Conservation (phyloP, 192 early-diverging fungal species). For the Hyaloraphidium curvatum region DNA sequence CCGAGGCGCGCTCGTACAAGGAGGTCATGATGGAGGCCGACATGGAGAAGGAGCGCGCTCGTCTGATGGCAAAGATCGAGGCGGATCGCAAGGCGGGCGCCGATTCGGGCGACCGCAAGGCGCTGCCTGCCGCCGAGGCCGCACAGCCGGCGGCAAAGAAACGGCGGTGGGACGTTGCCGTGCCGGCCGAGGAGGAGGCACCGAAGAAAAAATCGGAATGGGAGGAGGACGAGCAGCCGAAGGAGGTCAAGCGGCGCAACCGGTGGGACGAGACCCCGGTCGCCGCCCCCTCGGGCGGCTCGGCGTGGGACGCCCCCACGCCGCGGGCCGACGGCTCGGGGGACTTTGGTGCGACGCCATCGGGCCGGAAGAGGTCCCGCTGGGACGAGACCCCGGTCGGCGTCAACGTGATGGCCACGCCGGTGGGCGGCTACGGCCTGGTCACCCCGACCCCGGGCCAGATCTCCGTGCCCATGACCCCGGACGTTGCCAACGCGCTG, state of each 20-base stretch:
- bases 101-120: constrained; percentile 15
- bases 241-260: constrained; percentile 10
- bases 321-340: constrained; percentile 23
- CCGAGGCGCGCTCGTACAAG: constrained; percentile 46
- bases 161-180: constrained; percentile 60
- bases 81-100: constrained; percentile 45
- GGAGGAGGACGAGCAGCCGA: constrained; percentile 5
- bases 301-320: constrained; percentile 64
- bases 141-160: constrained; percentile 29
- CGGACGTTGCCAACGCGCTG: constrained; percentile 49
- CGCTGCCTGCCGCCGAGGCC: constrained; percentile 19
- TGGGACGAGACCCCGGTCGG: constrained; percentile 93
- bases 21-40: constrained; percentile 75
- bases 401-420: constrained; percentile 36
- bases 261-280: constrained; percentile 71
- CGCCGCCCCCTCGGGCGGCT: constrained; percentile 13
- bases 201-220: constrained; percentile 6
- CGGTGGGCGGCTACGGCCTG: constrained; percentile 53
- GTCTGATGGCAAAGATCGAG: constrained; percentile 44
- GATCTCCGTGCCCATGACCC: constrained; percentile 54
- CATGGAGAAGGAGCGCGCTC: constrained; percentile 61
- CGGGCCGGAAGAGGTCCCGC: constrained; percentile 51
- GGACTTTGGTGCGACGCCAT: constrained; percentile 25
- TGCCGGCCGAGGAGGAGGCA: background rate
- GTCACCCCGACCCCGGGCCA: constrained; percentile 55